Evolutionary conservation across 768 basidiomycete species (phyloP).

Genomic region (Filobasidium wieringae): DNA sequence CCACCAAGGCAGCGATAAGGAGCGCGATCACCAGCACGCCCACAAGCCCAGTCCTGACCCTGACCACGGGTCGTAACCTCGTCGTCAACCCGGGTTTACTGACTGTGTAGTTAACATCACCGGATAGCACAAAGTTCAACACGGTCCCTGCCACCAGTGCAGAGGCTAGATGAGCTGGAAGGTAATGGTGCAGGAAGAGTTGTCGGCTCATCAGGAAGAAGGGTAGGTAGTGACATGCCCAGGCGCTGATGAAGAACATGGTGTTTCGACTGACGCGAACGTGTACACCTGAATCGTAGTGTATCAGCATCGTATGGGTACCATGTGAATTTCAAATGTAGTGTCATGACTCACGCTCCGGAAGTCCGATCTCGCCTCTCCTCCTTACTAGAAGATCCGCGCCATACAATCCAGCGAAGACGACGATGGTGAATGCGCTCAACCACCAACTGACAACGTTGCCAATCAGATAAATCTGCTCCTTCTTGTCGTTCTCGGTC

Average conservation of each 20-base stretch:
- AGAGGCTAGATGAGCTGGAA: constrained; percentile 88
- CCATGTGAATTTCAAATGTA: not conserved
- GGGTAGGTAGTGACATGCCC: constrained; percentile 90
- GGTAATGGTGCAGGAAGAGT: constrained; percentile 92
- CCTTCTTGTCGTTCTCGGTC: constrained; percentile 66
- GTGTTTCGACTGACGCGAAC: constrained; percentile 91
- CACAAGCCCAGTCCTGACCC: constrained; percentile 54
- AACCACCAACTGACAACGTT: constrained; percentile 93
- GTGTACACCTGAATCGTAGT: constrained; percentile 55
- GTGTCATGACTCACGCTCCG: constrained; percentile 55
- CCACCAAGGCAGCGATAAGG: constrained; percentile 53
- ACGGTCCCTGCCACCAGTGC: constrained; percentile 85
- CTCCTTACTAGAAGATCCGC: constrained; percentile 83
- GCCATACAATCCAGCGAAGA: constrained; percentile 77
- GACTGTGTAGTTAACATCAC: constrained; percentile 82
- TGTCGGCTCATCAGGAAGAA: constrained; percentile 98
- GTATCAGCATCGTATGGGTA: constrained; percentile 4
- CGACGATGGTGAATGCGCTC: constrained; percentile 68
- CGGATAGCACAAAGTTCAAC: constrained; percentile 76
- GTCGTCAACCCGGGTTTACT: constrained; percentile 63
- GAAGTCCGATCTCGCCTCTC: constrained; percentile 69
- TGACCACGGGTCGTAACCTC: constrained; percentile 46
- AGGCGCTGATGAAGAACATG: constrained; percentile 87
- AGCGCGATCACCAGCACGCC: constrained; percentile 48
- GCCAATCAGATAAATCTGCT: constrained; percentile 93